phyloP scores from a whole-genome alignment of 2,329 filamentous ascomycete species.

The Penicillium expansum region DNA sequence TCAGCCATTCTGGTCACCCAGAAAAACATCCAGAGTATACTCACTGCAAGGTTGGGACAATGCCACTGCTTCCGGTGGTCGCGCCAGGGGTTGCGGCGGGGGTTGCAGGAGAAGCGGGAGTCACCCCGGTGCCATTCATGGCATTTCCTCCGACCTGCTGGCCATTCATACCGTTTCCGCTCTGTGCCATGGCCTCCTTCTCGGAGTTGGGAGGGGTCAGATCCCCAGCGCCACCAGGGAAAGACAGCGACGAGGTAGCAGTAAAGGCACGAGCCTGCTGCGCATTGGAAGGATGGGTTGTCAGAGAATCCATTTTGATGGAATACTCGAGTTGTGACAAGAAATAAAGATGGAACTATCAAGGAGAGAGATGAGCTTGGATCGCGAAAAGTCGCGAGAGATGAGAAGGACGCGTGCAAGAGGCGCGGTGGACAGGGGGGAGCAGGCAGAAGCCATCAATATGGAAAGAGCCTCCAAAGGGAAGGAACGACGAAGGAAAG shows the following conservation, averaged over 20 bases:
- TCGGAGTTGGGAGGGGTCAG: constrained; percentile 76
- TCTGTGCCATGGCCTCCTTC: constrained; percentile 55
- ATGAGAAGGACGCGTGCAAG: background rate
- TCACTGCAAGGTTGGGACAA: constrained; percentile 95
- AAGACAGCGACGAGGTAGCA: constrained; percentile 86
- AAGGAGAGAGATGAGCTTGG: background rate
- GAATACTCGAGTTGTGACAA: constrained; percentile 18
- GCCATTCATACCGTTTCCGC: constrained; percentile 51
- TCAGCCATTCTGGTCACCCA: constrained; percentile 51
- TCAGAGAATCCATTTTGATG: constrained; percentile 78
- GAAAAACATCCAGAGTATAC: constrained; percentile 58
- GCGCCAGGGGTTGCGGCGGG: constrained; percentile 80
- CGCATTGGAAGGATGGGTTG: constrained; percentile 87
- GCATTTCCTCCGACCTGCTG: constrained; percentile 59
- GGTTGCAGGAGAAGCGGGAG: constrained; percentile 70
- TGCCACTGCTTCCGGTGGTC: constrained; percentile 77
- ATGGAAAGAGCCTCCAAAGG: background rate
- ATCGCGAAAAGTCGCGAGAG: background rate
- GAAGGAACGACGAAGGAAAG: no score
- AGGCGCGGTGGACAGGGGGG: no score
- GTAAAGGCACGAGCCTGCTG: constrained; percentile 95
- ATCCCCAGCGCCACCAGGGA: constrained; percentile 79
- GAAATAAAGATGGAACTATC: background rate
- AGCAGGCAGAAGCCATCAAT: background rate
- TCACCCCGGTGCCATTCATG: constrained; percentile 72